Conservation (phyloP, 495 filamentous ascomycete genomes). For the Trichoderma parareesei region DNA sequence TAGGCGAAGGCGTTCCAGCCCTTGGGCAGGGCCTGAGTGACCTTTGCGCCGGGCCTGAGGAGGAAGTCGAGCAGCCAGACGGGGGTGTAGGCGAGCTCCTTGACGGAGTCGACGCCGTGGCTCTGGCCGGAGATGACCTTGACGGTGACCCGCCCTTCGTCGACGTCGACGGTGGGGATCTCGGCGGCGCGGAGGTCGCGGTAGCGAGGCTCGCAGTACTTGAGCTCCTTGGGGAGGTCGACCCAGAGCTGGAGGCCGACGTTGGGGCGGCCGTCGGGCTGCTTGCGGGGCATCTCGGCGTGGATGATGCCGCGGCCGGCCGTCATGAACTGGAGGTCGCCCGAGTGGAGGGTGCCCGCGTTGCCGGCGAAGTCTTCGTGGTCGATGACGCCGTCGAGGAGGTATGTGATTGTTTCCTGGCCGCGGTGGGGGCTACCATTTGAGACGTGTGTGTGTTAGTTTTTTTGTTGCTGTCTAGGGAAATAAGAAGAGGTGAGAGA, state of each 20-base stretch:
- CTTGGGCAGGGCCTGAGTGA: constrained; percentile 64
- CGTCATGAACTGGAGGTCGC: constrained; percentile 97
- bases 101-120: constrained; percentile 75
- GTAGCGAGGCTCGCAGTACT: constrained; percentile 85
- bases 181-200: constrained; percentile 71
- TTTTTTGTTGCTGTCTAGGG: background rate
- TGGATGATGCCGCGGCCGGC: constrained; percentile 90
- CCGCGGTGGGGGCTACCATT: constrained; percentile 32
- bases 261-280: constrained; percentile 65
- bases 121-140: constrained; percentile 85
- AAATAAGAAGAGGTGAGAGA: background rate
- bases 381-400: constrained; percentile 75
- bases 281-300: constrained; percentile 88
- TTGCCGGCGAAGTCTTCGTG: constrained; percentile 95
- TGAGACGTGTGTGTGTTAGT: constrained; percentile 10
- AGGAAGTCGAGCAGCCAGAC: constrained; percentile 87
- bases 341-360: constrained; percentile 71
- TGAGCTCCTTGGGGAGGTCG: constrained; percentile 73
- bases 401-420: constrained; percentile 83
- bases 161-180: constrained; percentile 61
- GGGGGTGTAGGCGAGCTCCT: constrained; percentile 89
- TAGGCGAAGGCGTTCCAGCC: constrained; percentile 94
- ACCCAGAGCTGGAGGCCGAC: constrained; percentile 95
- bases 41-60: constrained; percentile 67
- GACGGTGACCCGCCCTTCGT: constrained; percentile 64